A percentile compares a stretch with the other conserved stretches of the same genome.
These are phyloP conservation scores for Paraphaeosphaeria sporulosa DNA, from an alignment of 2,329 filamentous ascomycete species.

Conservation along the genomic window DNA sequence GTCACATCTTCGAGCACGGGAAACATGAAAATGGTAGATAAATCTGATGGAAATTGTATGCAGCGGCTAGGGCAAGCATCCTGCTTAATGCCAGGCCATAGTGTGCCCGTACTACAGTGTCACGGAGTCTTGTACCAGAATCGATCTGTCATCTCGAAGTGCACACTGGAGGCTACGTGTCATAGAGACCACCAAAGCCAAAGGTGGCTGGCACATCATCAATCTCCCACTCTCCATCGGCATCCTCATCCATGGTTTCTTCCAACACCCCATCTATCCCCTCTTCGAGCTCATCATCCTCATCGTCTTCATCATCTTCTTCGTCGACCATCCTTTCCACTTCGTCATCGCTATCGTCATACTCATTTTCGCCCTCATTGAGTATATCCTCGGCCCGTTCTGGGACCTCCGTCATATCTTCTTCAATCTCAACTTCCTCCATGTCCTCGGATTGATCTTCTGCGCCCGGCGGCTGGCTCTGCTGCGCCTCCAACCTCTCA, in stretches of 20 bases:
- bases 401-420: conserved; percentile 41
- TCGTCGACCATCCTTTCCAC: conserved; percentile 6
- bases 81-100: no score
- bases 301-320: conserved; percentile 26
- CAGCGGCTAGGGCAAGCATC: no score
- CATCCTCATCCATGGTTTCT: conserved; percentile 24
- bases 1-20: no score
- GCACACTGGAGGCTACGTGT: background rate
- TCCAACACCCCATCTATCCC: conserved; percentile 23
- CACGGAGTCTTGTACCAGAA: background rate
- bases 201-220: conserved; percentile 21
- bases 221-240: conserved; percentile 25
- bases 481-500: conserved; percentile 36
- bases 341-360: conserved; percentile 19
- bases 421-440: conserved; percentile 34
- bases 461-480: conserved; percentile 2
- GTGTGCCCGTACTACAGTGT: background rate
- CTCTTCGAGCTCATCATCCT: conserved; percentile 24
- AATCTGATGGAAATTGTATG: no score
- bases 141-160: background rate
- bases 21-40: no score
- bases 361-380: conserved; percentile 29
- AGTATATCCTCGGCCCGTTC: conserved; percentile 35
- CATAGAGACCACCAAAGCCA: background rate
- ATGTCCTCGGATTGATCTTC: conserved; percentile 17